Evolutionary conservation across 495 filamentous ascomycete species (phyloP).

Genomic region (Penicillium silybi): DNA sequence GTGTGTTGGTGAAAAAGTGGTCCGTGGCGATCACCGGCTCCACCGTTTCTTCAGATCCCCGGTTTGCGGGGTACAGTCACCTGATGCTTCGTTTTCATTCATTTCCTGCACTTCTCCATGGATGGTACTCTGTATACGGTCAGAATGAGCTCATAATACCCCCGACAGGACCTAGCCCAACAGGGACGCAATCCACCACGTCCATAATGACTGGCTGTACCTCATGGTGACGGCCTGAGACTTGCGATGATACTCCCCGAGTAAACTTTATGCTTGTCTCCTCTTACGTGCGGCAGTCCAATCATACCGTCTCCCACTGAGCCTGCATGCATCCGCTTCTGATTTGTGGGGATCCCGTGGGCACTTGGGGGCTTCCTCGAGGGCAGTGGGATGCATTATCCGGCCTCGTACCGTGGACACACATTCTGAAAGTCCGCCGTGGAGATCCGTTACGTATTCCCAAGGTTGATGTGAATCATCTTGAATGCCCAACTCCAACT

Average conservation of each 20-base stretch:
- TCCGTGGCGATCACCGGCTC: conserved; percentile 20
- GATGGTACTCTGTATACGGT: neutral
- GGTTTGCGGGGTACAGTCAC: conserved; percentile 26
- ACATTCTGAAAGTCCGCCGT: neutral
- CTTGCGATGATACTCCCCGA: conserved; percentile 21
- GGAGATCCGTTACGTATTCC: conserved; percentile 12
- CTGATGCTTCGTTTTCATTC: conserved; percentile 9
- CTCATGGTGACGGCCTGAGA: neutral
- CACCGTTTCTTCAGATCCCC: conserved; percentile 12
- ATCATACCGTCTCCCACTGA: neutral
- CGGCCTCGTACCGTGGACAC: neutral
- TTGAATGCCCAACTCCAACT: neutral
- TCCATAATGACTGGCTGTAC: conserved; percentile 9
- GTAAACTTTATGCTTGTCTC: conserved; percentile 22
- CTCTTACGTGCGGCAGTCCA: conserved; percentile 3
- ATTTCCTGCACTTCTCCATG: neutral
- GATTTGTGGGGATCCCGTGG: neutral
- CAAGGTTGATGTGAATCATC: neutral
- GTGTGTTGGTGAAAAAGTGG: conserved; percentile 3
- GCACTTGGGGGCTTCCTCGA: neutral
- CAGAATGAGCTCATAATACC: neutral
- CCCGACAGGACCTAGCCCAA: no score
- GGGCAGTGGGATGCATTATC: neutral
- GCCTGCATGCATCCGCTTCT: conserved; percentile 14
- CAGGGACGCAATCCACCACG: neutral